A percentile compares a stretch with the other conserved stretches of the same genome.
These are phyloP conservation scores for Talaromyces proteolyticus DNA, from an alignment of 495 filamentous ascomycete genomes.

Conservation along the genomic window DNA sequence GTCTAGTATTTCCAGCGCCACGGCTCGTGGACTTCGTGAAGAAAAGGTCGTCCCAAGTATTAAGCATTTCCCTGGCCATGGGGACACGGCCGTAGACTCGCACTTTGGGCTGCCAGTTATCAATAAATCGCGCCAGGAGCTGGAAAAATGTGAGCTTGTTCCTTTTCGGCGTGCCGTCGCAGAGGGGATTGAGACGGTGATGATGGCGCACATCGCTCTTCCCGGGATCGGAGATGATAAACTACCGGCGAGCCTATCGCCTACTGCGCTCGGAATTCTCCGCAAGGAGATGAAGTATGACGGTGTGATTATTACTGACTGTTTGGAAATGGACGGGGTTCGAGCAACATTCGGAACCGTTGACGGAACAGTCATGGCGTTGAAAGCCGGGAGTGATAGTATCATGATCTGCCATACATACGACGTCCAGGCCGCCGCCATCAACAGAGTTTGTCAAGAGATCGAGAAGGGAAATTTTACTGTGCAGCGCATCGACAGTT, in stretches of 20 bases:
- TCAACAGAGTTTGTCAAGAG: constrained; percentile 32
- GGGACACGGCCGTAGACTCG: constrained; percentile 36
- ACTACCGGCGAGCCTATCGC: constrained; percentile 32
- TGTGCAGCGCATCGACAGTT: constrained; percentile 23
- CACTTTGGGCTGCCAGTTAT: constrained; percentile 38
- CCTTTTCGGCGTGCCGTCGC: constrained; percentile 36
- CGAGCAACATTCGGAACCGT: constrained; percentile 39
- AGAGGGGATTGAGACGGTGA: constrained; percentile 33
- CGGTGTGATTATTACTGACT: constrained; percentile 35
- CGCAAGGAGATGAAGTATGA: constrained; percentile 34
- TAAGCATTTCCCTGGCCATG: constrained; percentile 41
- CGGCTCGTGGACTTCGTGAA: constrained; percentile 30
- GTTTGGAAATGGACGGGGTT: constrained; percentile 43
- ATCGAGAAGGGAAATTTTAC: constrained; percentile 28
- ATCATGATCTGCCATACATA: constrained; percentile 49
- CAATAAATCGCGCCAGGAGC: constrained; percentile 26
- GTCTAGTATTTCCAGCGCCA: constrained; percentile 30
- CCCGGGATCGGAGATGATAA: constrained; percentile 24
- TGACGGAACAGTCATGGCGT: constrained; percentile 36
- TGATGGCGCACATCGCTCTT: constrained; percentile 40
- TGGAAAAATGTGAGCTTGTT: constrained; percentile 33
- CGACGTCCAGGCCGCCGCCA: constrained; percentile 35
- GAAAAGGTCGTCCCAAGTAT: constrained; percentile 30
- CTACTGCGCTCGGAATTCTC: constrained; percentile 28
- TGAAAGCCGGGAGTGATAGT: constrained; percentile 42